These are phyloP conservation scores for Pinus tabuliformis DNA, from an alignment of 75 land plant genomes.

Conservation along the genomic window DNA sequence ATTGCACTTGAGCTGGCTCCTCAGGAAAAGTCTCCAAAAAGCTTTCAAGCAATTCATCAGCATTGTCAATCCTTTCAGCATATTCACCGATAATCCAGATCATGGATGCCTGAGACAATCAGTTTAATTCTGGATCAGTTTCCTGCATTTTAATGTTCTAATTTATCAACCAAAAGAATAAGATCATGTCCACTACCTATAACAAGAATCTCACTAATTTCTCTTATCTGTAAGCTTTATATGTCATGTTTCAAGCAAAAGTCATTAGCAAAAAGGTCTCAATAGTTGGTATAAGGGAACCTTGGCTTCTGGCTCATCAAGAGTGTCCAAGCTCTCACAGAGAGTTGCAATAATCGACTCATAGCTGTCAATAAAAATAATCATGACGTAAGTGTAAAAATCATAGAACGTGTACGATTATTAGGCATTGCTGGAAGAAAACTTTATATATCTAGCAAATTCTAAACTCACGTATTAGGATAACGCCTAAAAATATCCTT, in stretches of 20 bases:
- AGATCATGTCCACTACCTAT: background rate
- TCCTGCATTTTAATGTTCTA: background rate
- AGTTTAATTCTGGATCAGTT: background rate
- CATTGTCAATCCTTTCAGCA: slow-evolving; percentile 99
- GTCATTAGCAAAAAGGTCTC: background rate
- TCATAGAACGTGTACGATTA: no score
- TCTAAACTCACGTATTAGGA: slow-evolving; percentile 83
- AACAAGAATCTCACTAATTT: background rate
- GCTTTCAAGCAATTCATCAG: slow-evolving; percentile 98
- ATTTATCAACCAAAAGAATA: background rate
- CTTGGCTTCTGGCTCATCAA: slow-evolving; percentile 99
- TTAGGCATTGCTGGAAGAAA: background rate
- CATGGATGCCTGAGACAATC: slow-evolving; percentile 84
- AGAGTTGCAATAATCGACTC: slow-evolving; percentile 99
- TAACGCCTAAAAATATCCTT: slow-evolving; percentile 99
- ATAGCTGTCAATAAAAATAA: slow-evolving; percentile 48
- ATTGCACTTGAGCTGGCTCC: slow-evolving; percentile 95
- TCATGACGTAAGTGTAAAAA: background rate
- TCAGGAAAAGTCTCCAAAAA: slow-evolving; percentile 98
- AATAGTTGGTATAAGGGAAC: slow-evolving; percentile 28
- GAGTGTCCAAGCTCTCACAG: slow-evolving; percentile 96
- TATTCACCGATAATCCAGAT: slow-evolving; percentile 99
- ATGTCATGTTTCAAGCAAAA: background rate
- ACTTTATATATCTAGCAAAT: background rate
- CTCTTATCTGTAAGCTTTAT: background rate